These are phyloP conservation scores for Nicotiana benthamiana DNA, from an alignment of 257 asterid genomes.

Conservation along the genomic window DNA sequence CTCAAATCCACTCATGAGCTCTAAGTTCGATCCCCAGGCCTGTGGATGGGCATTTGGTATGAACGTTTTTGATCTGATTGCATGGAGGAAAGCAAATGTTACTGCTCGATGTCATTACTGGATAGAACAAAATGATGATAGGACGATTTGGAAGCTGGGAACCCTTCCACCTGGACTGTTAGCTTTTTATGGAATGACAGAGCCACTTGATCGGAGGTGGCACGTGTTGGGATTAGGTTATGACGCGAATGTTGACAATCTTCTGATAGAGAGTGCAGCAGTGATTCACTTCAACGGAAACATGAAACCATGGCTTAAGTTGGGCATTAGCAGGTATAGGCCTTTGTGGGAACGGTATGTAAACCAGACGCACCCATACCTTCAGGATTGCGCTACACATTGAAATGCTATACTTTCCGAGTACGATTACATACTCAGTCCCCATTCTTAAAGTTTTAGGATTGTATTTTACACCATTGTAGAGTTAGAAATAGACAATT, in stretches of 20 bases:
- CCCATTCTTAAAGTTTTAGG: not conserved
- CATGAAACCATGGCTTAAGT: conserved; percentile 88
- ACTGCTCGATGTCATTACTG: conserved; percentile 64
- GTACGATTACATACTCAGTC: conserved; percentile 24
- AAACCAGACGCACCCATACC: conserved; percentile 48
- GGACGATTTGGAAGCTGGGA: conserved; percentile 75
- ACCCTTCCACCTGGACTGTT: conserved; percentile 84
- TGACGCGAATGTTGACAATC: conserved; percentile 56
- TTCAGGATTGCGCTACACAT: conserved; percentile 56
- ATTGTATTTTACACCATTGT: conserved; percentile 11
- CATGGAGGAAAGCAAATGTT: conserved; percentile 72
- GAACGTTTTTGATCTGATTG: conserved; percentile 73
- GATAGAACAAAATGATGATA: conserved; percentile 53
- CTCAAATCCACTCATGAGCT: conserved; percentile 67
- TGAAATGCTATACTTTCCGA: conserved; percentile 29
- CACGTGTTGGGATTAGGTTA: conserved; percentile 80
- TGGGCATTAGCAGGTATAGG: conserved; percentile 71
- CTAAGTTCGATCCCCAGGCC: conserved; percentile 80
- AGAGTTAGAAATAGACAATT: conserved; percentile 39
- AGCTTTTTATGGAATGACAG: conserved; percentile 70
- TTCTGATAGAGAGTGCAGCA: conserved; percentile 77
- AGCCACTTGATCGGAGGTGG: conserved; percentile 91
- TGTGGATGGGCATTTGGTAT: conserved; percentile 96
- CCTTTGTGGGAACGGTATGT: conserved; percentile 73
- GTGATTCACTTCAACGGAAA: conserved; percentile 80